Percentiles rank a stretch among this genome's conserved stretches.
Evolutionary conservation across 2,329 filamentous ascomycete genomes (phyloP).

Genomic region (Alternaria arbusti): DNA sequence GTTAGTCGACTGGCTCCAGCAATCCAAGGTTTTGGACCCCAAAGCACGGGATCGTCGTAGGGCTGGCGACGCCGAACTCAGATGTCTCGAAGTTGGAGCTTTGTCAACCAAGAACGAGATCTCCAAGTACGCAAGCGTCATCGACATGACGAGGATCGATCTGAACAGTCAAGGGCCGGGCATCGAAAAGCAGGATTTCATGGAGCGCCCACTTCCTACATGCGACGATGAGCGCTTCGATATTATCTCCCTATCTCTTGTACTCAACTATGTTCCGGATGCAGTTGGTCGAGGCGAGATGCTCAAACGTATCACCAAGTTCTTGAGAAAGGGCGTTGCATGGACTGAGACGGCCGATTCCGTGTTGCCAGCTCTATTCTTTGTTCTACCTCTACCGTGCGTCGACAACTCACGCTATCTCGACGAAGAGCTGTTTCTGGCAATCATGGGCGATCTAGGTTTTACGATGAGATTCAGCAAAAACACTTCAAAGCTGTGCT

Average conservation of each 20-base stretch:
- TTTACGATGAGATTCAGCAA: slow-evolving; percentile 72
- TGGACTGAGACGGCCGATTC: not conserved
- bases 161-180: slow-evolving; percentile 82
- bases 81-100: slow-evolving; percentile 87
- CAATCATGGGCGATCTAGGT: slow-evolving; percentile 79
- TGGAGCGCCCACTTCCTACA: slow-evolving; percentile 78
- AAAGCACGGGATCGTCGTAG: slow-evolving; percentile 7
- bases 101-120: slow-evolving; percentile 85
- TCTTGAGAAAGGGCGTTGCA: slow-evolving; percentile 33
- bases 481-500: slow-evolving; percentile 81
- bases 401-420: slow-evolving; percentile 91
- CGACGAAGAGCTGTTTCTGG: slow-evolving; percentile 69
- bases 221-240: slow-evolving; percentile 74
- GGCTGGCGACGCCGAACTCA: slow-evolving; percentile 48
- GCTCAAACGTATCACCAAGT: slow-evolving; percentile 60
- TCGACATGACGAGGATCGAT: slow-evolving; percentile 85
- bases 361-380: slow-evolving; percentile 72
- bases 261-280: slow-evolving; percentile 92
- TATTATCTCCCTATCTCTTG: slow-evolving; percentile 87
- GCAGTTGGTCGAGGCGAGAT: slow-evolving; percentile 78
- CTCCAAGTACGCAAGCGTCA: slow-evolving; percentile 68
- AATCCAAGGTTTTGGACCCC: slow-evolving; percentile 28
- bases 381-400: slow-evolving; percentile 89
- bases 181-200: slow-evolving; percentile 91
- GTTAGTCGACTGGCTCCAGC: slow-evolving; percentile 64